Conservation (phyloP, 306 rosid species). For the Cicer arietinum region DNA sequence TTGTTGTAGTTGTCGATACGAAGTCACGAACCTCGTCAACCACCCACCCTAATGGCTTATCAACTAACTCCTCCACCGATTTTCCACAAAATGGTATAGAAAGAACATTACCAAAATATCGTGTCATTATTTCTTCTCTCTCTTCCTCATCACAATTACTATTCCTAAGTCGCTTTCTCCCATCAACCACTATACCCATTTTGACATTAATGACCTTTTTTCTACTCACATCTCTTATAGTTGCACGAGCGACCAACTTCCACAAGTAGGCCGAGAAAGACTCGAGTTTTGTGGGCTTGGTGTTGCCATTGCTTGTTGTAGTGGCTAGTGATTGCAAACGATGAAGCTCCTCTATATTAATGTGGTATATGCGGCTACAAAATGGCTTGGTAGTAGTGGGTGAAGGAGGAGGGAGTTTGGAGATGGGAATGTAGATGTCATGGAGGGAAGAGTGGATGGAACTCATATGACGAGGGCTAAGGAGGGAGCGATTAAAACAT, state of each 20-base stretch:
- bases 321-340: slow-evolving; percentile 55
- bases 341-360: slow-evolving; percentile 48
- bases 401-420: slow-evolving; percentile 48
- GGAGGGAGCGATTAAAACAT: slow-evolving; percentile 52
- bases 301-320: background rate
- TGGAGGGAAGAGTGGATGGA: slow-evolving; percentile 49
- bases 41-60: slow-evolving; percentile 56
- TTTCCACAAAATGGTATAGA: slow-evolving; percentile 64
- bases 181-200: slow-evolving; percentile 85
- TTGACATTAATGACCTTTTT: slow-evolving; percentile 41
- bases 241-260: slow-evolving; percentile 67
- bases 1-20: slow-evolving; percentile 40
- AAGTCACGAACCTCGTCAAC: slow-evolving; percentile 55
- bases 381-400: slow-evolving; percentile 27
- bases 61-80: slow-evolving; percentile 46
- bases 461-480: slow-evolving; percentile 48
- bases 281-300: slow-evolving; percentile 58
- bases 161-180: slow-evolving; percentile 53
- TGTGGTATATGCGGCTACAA: slow-evolving; percentile 64
- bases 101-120: slow-evolving; percentile 74
- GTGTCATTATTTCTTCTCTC: slow-evolving; percentile 31
- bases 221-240: slow-evolving; percentile 12
- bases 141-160: background rate
- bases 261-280: slow-evolving; percentile 75
- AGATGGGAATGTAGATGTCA: slow-evolving; percentile 55